phyloP scores from a whole-genome alignment of 2,329 filamentous ascomycete genomes.

The Beauveria bassiana region DNA sequence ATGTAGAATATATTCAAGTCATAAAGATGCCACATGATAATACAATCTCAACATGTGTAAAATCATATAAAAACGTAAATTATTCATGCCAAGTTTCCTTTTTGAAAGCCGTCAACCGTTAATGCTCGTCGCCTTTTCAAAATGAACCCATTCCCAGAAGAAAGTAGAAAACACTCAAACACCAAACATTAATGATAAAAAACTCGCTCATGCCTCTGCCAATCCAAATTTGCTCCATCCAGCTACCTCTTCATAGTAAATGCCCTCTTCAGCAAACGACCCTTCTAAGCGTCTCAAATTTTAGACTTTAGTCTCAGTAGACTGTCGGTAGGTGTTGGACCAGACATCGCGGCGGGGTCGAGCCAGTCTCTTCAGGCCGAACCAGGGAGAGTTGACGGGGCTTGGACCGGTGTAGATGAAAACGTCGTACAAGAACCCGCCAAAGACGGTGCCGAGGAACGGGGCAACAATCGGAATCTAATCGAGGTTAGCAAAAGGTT shows the following conservation, averaged over 20 bases:
- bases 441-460: slow-evolving; percentile 55
- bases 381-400: slow-evolving; percentile 59
- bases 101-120: background rate
- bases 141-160: background rate
- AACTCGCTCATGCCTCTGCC: background rate
- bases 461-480: slow-evolving; percentile 66
- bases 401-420: slow-evolving; percentile 64
- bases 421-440: slow-evolving; percentile 59
- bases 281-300: background rate
- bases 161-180: background rate
- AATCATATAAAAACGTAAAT: background rate
- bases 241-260: background rate
- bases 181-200: background rate
- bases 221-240: slow-evolving; percentile 6
- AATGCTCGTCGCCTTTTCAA: background rate
- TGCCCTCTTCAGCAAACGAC: background rate
- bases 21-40: background rate
- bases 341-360: slow-evolving; percentile 27
- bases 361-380: slow-evolving; percentile 50
- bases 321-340: slow-evolving; percentile 26
- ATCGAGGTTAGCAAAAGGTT: background rate
- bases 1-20: background rate
- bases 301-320: slow-evolving; percentile 15
- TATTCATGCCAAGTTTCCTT: background rate
- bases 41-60: background rate